Evolutionary conservation across 2,329 filamentous ascomycete species (phyloP).

Genomic region (Cryphonectria nitschkei): DNA sequence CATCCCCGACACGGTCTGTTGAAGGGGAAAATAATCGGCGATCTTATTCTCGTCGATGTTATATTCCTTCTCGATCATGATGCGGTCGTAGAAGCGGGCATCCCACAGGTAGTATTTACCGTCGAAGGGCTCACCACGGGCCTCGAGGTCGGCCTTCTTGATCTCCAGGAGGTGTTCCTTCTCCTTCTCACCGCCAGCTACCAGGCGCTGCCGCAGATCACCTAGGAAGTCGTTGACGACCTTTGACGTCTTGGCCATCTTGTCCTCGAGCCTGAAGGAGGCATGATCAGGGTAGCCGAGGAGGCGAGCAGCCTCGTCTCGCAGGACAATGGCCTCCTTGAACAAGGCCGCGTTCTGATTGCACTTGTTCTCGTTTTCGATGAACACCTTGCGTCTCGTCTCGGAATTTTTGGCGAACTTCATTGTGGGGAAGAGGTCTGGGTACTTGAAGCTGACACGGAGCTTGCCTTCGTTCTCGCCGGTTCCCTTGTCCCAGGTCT

Average conservation of each 20-base stretch:
- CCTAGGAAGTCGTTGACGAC: constrained; percentile 74
- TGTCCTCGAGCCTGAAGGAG: constrained; percentile 75
- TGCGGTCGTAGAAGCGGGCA: constrained; percentile 75
- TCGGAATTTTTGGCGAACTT: constrained; percentile 76
- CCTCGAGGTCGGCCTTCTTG: constrained; percentile 71
- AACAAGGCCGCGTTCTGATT: constrained; percentile 75
- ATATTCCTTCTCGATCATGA: constrained; percentile 81
- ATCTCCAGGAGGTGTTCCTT: constrained; percentile 70
- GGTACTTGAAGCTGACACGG: constrained; percentile 81
- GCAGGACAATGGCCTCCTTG: constrained; percentile 72
- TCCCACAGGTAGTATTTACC: constrained; percentile 84
- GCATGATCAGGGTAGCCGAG: constrained; percentile 80
- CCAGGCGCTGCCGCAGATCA: constrained; percentile 69
- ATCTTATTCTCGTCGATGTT: constrained; percentile 79
- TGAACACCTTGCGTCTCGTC: constrained; percentile 69
- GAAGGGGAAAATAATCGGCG: constrained; percentile 81
- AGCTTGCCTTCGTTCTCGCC: constrained; percentile 72
- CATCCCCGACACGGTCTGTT: constrained; percentile 76
- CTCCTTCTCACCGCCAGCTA: constrained; percentile 72
- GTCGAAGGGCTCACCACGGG: constrained; percentile 62
- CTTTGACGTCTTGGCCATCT: constrained; percentile 80
- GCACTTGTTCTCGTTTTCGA: constrained; percentile 81
- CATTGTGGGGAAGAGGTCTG: constrained; percentile 75
- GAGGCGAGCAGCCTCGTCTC: constrained; percentile 77
- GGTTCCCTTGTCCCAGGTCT: constrained; percentile 70